Base-by-base conservation (phyloP, 352 stramenopile species). In the Pythium angustatum region DNA sequence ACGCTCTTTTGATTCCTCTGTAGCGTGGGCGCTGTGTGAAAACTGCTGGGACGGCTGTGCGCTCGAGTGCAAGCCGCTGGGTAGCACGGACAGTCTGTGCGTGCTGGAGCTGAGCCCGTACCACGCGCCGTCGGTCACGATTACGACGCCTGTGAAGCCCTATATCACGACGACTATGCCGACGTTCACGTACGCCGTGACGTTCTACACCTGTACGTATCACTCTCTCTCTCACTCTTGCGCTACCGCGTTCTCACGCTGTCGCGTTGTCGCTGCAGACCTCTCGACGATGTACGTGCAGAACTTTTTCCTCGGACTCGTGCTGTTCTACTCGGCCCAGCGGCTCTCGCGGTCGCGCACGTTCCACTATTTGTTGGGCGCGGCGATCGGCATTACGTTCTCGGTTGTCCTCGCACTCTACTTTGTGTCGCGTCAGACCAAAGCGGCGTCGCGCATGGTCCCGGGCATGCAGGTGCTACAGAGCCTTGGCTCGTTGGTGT, bases 321-420 rank as follows among this genome's bases (percentile, higher is more conserved):
- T 87, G 33, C 47, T 91, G 22, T 93, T 90, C 65, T 89, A 90
- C 76, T 70, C 78, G 44, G 88, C 83, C 21, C 71, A 76, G 30
- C 74, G 72, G 36, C 71, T 94, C 41, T 85, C 83, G 24, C 79
- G 80, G 8, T 92, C 83, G 26, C 82, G 85, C 14, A 66, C 81
- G 31, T 95, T 95, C 72, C 86, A 95, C 74, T 95, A 93, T 48
- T 48, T 83, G 14, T 56, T 95, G 21, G 86, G 84, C 28, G 84
- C 82, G 6, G 53, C 72, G 21, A 65, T 92, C 53, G 84, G 86
- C 17, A 78, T 95, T 3, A 87, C 83, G 54, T 93, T 90, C 63
- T 95, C 86, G 27, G 79, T 82, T 24, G 64, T 91, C 57, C 52
- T 95, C 14, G 81, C 86, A 27, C 64, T 93, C 22, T 95, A 95